These are phyloP conservation scores for Coemansia aciculifera DNA, from an alignment of 192 early-diverging fungal genomes.

Conservation along the genomic window DNA sequence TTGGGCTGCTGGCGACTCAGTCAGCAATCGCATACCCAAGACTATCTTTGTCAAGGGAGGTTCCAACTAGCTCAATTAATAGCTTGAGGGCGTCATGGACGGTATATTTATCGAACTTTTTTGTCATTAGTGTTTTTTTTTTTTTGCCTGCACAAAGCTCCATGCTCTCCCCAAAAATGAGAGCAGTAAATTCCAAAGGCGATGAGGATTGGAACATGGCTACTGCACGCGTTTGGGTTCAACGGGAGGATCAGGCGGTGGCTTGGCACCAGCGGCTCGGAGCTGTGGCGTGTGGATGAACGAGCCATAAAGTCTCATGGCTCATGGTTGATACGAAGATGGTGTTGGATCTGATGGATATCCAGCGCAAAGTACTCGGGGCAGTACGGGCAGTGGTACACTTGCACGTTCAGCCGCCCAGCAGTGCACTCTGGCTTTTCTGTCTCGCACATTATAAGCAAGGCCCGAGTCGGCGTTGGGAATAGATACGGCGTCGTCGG, in stretches of 20 bases:
- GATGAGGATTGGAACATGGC: neutral
- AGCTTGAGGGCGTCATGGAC: neutral
- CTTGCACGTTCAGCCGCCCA: constrained; percentile 14
- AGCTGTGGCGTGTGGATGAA: neutral
- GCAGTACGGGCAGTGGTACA: constrained; percentile 46
- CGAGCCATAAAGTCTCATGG: neutral
- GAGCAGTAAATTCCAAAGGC: neutral
- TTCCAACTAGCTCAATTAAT: neutral
- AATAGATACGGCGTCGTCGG: neutral
- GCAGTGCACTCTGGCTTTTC: constrained; percentile 1
- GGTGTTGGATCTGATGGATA: constrained; percentile 45
- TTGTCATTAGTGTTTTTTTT: neutral
- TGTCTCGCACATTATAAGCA: neutral
- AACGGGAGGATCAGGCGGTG: neutral
- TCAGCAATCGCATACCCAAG: neutral
- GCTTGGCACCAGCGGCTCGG: constrained; percentile 3
- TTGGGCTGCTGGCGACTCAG: neutral
- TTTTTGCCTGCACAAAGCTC: neutral
- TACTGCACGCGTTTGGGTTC: neutral
- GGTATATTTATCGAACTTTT: neutral
- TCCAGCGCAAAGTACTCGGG: constrained; percentile 49
- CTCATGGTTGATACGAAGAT: constrained; percentile 43
- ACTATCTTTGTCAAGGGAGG: neutral
- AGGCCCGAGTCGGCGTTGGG: neutral
- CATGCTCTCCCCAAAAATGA: neutral